Percentiles rank a stretch among this genome's conserved stretches.
Conservation (phyloP, 208 protist species). For the Borovskyia barvae region DNA sequence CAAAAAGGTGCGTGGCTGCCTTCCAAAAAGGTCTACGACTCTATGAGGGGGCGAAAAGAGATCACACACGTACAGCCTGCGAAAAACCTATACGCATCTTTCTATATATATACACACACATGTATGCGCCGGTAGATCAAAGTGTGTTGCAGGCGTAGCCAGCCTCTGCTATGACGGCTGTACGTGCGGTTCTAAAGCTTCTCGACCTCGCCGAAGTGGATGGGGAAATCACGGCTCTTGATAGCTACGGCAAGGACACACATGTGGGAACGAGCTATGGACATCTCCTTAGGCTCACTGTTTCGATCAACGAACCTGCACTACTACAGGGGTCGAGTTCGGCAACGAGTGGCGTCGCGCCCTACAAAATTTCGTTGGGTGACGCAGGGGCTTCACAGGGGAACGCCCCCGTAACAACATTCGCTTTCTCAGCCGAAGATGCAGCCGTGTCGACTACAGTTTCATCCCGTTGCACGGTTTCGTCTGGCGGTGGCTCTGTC, state of each 20-base stretch:
- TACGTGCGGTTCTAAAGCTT: conserved; percentile 53
- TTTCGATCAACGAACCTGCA: background rate
- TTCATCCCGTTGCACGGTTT: conserved; percentile 10
- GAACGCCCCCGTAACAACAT: too few relatives aligned
- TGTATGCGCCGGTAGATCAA: too few relatives aligned
- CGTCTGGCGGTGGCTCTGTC: conserved; percentile 11
- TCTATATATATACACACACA: background rate
- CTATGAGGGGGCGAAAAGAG: too few relatives aligned
- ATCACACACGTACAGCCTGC: too few relatives aligned
- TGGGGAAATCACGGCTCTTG: conserved; percentile 66
- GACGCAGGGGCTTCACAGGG: background rate
- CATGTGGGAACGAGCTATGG: conserved; percentile 70
- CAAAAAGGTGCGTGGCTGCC: too few relatives aligned
- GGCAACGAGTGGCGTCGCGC: background rate
- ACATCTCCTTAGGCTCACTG: conserved; percentile 44
- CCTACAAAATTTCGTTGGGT: background rate
- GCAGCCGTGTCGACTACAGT: conserved; percentile 6
- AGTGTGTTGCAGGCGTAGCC: background rate
- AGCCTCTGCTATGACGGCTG: conserved; percentile 52
- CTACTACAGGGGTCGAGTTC: too few relatives aligned
- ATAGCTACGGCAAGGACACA: conserved; percentile 45
- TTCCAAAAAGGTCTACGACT: too few relatives aligned
- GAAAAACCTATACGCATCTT: too few relatives aligned
- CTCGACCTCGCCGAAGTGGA: conserved; percentile 47
- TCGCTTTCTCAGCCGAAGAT: background rate